Percentiles rank a stretch among this genome's conserved stretches.
Evolutionary conservation across 2,329 filamentous ascomycete species (phyloP).

Genomic region (Pseudopyricularia javanii): DNA sequence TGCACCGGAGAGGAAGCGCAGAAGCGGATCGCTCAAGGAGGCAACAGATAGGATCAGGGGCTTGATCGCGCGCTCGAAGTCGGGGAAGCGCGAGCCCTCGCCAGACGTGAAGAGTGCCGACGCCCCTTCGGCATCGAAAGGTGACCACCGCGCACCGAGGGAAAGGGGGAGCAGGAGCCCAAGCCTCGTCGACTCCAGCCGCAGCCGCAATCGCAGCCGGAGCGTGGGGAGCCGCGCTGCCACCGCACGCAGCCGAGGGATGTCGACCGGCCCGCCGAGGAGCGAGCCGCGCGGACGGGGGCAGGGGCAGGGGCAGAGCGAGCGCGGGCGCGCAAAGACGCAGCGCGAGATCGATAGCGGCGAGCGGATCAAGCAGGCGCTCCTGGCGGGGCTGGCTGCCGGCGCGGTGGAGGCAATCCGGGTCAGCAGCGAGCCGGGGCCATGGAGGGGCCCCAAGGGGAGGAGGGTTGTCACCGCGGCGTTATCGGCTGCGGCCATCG

Average conservation of each 20-base stretch:
- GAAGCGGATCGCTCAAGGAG: neutral
- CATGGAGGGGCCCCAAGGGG: conserved; percentile 7
- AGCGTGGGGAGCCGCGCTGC: neutral
- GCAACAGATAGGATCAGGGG: neutral
- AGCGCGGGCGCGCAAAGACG: neutral
- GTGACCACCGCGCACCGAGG: neutral
- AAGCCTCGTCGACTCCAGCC: neutral
- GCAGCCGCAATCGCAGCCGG: neutral
- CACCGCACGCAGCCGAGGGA: neutral
- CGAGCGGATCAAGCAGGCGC: conserved; percentile 15
- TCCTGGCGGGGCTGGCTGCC: conserved; percentile 6
- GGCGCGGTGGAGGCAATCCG: conserved; percentile 10
- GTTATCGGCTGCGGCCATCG: conserved; percentile 8
- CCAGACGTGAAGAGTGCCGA: neutral
- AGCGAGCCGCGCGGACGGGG: neutral
- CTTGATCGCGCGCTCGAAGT: neutral
- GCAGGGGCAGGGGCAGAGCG: neutral
- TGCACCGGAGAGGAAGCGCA: neutral
- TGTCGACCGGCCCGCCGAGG: neutral
- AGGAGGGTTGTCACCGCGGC: conserved; percentile 10
- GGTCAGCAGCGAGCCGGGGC: conserved; percentile 6
- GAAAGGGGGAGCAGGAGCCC: neutral
- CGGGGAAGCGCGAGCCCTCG: neutral
- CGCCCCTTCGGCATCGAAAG: neutral
- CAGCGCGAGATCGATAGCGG: neutral